Evolutionary conservation across 169 alveolate species (phyloP).

Genomic region (Blepharisma undulans): DNA sequence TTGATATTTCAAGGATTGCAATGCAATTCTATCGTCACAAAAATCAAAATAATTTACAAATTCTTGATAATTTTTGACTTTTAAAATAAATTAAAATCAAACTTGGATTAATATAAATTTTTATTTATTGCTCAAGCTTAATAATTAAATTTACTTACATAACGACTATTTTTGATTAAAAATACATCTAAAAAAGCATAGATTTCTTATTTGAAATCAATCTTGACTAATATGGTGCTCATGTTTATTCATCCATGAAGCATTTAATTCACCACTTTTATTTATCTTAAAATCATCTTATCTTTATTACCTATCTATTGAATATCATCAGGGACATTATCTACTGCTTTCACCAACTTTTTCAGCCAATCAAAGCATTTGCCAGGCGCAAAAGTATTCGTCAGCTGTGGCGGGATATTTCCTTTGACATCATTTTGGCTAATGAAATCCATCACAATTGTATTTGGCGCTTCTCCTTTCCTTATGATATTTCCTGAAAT

Average conservation of each 20-base stretch:
- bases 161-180: too few relatives aligned
- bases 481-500: not conserved
- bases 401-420: not conserved
- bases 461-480: not conserved
- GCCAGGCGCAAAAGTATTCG: not conserved
- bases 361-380: not conserved
- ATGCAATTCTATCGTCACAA: too few relatives aligned
- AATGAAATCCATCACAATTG: not conserved
- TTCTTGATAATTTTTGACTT: too few relatives aligned
- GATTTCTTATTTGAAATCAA: not conserved
- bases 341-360: not conserved
- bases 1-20: too few relatives aligned
- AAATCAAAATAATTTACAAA: too few relatives aligned
- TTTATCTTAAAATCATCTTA: not conserved
- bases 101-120: too few relatives aligned
- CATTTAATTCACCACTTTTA: not conserved
- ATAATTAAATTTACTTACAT: too few relatives aligned
- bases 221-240: not conserved
- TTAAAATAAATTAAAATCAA: too few relatives aligned
- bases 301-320: not conserved
- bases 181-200: too few relatives aligned
- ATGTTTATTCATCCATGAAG: not conserved
- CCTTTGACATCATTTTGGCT: constrained; percentile 23
- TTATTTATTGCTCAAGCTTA: too few relatives aligned
- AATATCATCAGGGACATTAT: not conserved